Evolutionary conservation across 768 basidiomycete species (phyloP), one percentile per base, ranked within the genome.

Genomic region (Dioszegia hungarica): DNA sequence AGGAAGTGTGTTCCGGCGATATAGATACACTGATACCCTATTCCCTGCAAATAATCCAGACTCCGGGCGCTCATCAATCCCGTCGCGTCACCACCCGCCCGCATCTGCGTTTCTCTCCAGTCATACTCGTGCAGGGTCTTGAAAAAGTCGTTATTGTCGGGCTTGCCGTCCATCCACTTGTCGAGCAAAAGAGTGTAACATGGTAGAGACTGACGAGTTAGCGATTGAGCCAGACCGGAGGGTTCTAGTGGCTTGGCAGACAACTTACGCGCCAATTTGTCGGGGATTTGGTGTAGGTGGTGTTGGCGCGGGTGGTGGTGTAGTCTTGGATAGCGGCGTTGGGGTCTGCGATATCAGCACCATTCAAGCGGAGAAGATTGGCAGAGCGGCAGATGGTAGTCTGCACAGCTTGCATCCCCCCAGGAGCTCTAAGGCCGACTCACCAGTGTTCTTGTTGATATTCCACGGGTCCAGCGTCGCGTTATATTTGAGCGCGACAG

Each of bases 151-250:
- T 95, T 92, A 72, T 94, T 95, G 40, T 84, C 77, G 2, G 92
- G 92, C 73, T 91, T 88, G 0, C 92, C 92, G 66, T 94, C 90
- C 14, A 90, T 90, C 71, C 89, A 94, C 77, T 94, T 94, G 82
- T 95, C 92, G 63, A 92, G 76, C 48, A 94, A 57, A 2, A 77
- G 44, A 31, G 74, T 76, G 62, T 76, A 76, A 43, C 62, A 64
- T 11, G 75, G 75, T 25, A 75, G 56, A 24, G 70, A 63, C 67
- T 72, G 50, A 4, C 9, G 3, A n/a, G 33, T 46, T 2, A 45
- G 36, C 47, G 31, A n/a, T n/a, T n/a, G n/a, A n/a, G n/a, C n/a
- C n/a, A n/a, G n/a, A n/a, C n/a, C n/a, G n/a, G n/a, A n/a, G n/a
- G n/a, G n/a, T n/a, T n/a, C n/a, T n/a, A n/a, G n/a, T n/a, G n/a